Conservation (phyloP, 2,329 filamentous ascomycete species). For the Aureobasidium uvarum region DNA sequence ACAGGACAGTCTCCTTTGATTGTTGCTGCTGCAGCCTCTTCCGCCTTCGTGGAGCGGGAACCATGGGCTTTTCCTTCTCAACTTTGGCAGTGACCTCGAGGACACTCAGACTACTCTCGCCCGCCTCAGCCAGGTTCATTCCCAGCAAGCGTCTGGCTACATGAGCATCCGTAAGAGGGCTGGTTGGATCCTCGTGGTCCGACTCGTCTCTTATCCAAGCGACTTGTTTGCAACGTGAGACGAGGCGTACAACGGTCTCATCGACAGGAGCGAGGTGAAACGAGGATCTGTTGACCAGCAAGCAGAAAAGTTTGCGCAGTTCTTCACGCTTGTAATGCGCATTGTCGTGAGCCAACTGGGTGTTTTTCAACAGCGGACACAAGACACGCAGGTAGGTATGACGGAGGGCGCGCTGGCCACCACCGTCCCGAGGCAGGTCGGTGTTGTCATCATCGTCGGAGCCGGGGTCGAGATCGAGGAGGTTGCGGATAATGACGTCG, state of each 20-base stretch:
- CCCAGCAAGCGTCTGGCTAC: conserved; percentile 60
- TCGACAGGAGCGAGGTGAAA: conserved; percentile 78
- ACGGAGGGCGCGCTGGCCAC: conserved; percentile 57
- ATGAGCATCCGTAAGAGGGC: conserved; percentile 34
- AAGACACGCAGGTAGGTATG: conserved; percentile 95
- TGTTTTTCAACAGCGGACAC: conserved; percentile 85
- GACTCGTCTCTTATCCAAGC: conserved; percentile 40
- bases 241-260: conserved; percentile 73
- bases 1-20: conserved; percentile 27
- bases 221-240: conserved; percentile 62
- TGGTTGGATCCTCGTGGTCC: conserved; percentile 31
- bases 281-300: conserved; percentile 53
- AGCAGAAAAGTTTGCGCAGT: conserved; percentile 69
- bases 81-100: conserved; percentile 66
- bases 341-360: conserved; percentile 73
- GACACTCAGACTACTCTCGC: conserved; percentile 72
- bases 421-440: conserved; percentile 29
- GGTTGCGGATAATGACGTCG: conserved; percentile 92
- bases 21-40: conserved; percentile 38
- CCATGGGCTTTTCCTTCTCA: conserved; percentile 76
- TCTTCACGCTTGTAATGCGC: conserved; percentile 92
- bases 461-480: conserved; percentile 92
- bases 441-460: conserved; percentile 45
- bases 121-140: conserved; percentile 67
- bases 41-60: conserved; percentile 71